These are phyloP conservation scores for Heliamphora exappendiculata DNA, from an alignment of 148 eudicot species.

Conservation along the genomic window DNA sequence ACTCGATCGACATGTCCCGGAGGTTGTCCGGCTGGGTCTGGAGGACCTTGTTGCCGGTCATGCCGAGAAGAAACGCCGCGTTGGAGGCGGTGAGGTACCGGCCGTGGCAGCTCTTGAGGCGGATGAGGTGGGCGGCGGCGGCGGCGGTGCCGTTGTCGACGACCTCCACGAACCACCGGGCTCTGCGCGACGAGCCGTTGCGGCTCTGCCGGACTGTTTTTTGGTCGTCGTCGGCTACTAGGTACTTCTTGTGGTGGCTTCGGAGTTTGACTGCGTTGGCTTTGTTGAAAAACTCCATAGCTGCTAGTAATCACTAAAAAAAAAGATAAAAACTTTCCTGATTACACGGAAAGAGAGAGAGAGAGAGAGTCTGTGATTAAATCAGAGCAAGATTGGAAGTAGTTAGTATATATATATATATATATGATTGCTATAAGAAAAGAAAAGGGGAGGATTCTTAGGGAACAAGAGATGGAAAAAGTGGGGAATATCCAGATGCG, in stretches of 20 bases:
- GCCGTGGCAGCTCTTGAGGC: slow-evolving; percentile 45
- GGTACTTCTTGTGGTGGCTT: slow-evolving; percentile 56
- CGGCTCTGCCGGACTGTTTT: slow-evolving; percentile 57
- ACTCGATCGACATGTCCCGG: slow-evolving; percentile 40
- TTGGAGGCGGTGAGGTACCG: slow-evolving; percentile 46
- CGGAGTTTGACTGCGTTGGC: slow-evolving; percentile 48
- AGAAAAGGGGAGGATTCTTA: too few relatives aligned
- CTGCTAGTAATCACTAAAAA: too few relatives aligned
- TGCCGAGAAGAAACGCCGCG: slow-evolving; percentile 39
- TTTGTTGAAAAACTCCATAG: slow-evolving; percentile 52
- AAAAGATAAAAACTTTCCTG: too few relatives aligned
- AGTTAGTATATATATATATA: too few relatives aligned
- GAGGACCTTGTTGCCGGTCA: slow-evolving; percentile 45
- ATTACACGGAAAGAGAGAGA: too few relatives aligned
- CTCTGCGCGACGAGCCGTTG: slow-evolving; percentile 29
- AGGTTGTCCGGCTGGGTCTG: slow-evolving; percentile 26
- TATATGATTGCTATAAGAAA: too few relatives aligned
- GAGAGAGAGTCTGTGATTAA: too few relatives aligned
- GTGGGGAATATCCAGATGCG: too few relatives aligned
- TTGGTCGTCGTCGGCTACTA: slow-evolving; percentile 56
- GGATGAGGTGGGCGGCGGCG: slow-evolving; percentile 17
- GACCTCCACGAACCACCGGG: slow-evolving; percentile 42
- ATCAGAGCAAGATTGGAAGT: too few relatives aligned
- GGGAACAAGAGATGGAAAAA: too few relatives aligned
- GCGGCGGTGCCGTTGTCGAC: slow-evolving; percentile 6